Conservation (phyloP, 257 asterid species). For the Ajuga chamaepitys region DNA sequence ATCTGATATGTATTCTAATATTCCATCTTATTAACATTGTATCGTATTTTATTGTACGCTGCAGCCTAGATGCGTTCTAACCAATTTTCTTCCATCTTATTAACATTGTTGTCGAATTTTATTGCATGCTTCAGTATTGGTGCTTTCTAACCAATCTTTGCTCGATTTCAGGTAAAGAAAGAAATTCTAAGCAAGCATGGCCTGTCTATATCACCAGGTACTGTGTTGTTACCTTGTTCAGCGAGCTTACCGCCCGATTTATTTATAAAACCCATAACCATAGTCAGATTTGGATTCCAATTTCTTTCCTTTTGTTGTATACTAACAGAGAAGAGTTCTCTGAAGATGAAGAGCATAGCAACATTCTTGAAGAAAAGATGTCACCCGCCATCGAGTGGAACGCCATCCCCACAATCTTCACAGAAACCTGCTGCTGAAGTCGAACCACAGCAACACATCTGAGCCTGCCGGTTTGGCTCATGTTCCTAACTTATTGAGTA, state of each 20-base stretch:
- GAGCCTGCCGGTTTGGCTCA: neutral
- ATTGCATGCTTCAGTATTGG: neutral
- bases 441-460: slow-evolving; percentile 7
- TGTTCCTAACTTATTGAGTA: too few relatives aligned
- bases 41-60: too few relatives aligned
- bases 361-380: slow-evolving; percentile 58
- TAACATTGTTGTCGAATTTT: neutral
- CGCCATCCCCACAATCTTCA: slow-evolving; percentile 33
- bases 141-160: slow-evolving; percentile 10
- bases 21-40: too few relatives aligned
- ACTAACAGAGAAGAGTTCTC: slow-evolving; percentile 38
- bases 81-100: neutral
- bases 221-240: neutral
- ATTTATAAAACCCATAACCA: neutral
- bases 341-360: slow-evolving; percentile 48
- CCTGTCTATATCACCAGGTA: slow-evolving; percentile 60
- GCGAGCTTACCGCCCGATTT: neutral
- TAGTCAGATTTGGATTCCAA: neutral
- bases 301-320: neutral
- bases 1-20: too few relatives aligned
- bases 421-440: slow-evolving; percentile 24
- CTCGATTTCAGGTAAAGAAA: slow-evolving; percentile 57
- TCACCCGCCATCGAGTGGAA: slow-evolving; percentile 40
- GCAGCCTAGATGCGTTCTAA: neutral
- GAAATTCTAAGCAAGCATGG: slow-evolving; percentile 64